Evolutionary conservation across 176 grass and related monocot genomes (phyloP).

Genomic region (bread wheat (Triticum aestivum)): IWGSC_CS_RefSeq_v2.1 NC_057799.1:575770004-575770503

Average conservation of each 20-base stretch:
- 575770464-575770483: neutral
- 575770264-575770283: neutral
- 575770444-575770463: too few species aligned
- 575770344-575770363: too few species aligned
- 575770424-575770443: too few species aligned
- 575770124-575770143: neutral
- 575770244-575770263: constrained; percentile 28
- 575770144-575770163: constrained; percentile 50
- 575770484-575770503: neutral
- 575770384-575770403: too few species aligned
- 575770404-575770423: too few species aligned
- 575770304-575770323: neutral
- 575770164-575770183: constrained; percentile 22
- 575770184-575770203: constrained; percentile 33
- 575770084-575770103: constrained; percentile 19
- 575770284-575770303: neutral
- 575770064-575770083: constrained; percentile 46
- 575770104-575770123: constrained; percentile 1
- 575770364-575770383: too few species aligned
- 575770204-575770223: constrained; percentile 19
- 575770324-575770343: too few species aligned
- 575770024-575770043: constrained; percentile 60
- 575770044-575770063: neutral
- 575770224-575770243: constrained; percentile 37
- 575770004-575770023: constrained; percentile 67